Base-by-base conservation (phyloP, 1,139 yeast species). In the Pneumocystis oryctolagi region DNA sequence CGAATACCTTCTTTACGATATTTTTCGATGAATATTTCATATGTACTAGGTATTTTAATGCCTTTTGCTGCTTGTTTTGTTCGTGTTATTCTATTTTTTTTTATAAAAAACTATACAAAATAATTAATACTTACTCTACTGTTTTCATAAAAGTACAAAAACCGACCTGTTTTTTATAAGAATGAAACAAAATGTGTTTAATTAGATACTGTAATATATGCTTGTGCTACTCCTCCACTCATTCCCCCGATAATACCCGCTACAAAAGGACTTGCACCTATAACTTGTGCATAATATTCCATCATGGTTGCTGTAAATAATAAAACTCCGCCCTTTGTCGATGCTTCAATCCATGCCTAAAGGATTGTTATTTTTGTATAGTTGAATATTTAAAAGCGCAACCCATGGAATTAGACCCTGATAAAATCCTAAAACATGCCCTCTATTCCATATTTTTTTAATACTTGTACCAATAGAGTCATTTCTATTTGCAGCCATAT, bases 241-340 rank as follows among this genome's bases (percentile, higher is more conserved):
- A 63, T 63, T 80, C 98, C 98, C 70, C 97, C 97, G 65, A 89
- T 83, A 77, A 92, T 89, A 72, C 98, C 98, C 25, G 95, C 81
- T 34, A 83, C 79, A 70, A 92, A 90, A 67, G 84, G 82, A 65
- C 80, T 79, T 62, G 95, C 94, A 39, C 87, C 71, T 57, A 73
- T 73, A 32, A 73, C 69, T 70, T 80, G 84, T 71, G 84, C 83
- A 64, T 80, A 82, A 74, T 88, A 89, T 75, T 92, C 98, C 62
- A 89, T 86, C 73, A 92, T 98, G 42, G 95, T 84, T 62, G 95
- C 85, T 32, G 90, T 97, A 70, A 92, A 94, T 70, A 92, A 79
- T 65, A 92, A 79, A n/a, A 90, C 96, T 3, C 97, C 97, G 73
- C 98, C 98, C 74, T 92, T 92, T 60, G 98, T 92, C 30, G 96